Evolutionary conservation across 2,329 filamentous ascomycete genomes (phyloP), one percentile per base, ranked within the genome.

Genomic region (Hypoxylon sp.): DNA sequence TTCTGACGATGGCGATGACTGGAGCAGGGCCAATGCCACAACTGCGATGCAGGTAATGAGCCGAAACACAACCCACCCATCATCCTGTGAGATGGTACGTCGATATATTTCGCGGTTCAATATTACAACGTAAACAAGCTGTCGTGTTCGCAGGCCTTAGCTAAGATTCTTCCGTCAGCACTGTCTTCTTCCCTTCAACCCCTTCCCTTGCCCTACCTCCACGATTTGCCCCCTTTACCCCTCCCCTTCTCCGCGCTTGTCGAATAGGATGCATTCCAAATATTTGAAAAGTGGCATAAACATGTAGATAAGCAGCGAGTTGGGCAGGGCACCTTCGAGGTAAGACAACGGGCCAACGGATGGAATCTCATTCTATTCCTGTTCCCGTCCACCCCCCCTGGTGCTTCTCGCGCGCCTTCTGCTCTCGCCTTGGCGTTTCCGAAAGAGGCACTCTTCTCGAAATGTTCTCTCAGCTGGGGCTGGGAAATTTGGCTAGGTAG

Each of bases 401-500:
- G n/a, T 55, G 51, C 40, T 33, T 33, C 28, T 16, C 7, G 9
- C 11, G 7, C 12, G 14, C 40, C 18, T 26, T n/a, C 38, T 52
- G 33, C 16, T 30, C 9, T 20, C 28, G 1, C 4, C 40, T 8
- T 26, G 36, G 26, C 20, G 24, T n/a, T 24, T 52, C 59, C 52
- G 32, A 42, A 62, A 56, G 12, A 20, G 52, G 59, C 52, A 58
- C 40, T 2, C 45, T 63, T 63, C 53, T 50, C 50, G 60, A 63
- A 64, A 30, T 24, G 20, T 64, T 58, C 16, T 45, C 42, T 64
- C 61, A 64, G 61, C 61, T 55, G 61, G 44, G 54, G 54, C 54
- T 52, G 46, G 51, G 44, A 11, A 12, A n/a, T n/a, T 20, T 5
- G 11, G 11, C n/a, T 5, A 11, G 40, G 6, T 12, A 32, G 20